Evolutionary conservation across 2,329 filamentous ascomycete species (phyloP).

Genomic region (Waltergamsia citrina): DNA sequence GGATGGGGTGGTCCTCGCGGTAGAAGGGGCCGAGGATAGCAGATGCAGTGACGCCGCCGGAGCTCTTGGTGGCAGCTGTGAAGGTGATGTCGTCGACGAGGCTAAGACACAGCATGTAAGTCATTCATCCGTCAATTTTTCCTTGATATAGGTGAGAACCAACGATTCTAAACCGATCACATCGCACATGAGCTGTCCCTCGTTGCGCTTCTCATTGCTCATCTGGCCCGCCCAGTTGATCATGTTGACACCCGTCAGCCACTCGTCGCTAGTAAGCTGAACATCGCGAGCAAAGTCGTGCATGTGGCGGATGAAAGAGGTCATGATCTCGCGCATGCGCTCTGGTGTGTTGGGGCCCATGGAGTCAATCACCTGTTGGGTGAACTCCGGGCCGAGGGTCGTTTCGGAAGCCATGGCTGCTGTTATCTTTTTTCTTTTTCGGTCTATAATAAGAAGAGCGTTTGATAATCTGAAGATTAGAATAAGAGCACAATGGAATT

Average conservation of each 20-base stretch:
- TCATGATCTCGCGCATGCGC: slow-evolving; percentile 58
- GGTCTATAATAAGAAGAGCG: too few relatives aligned
- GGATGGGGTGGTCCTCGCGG: slow-evolving; percentile 60
- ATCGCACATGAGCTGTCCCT: slow-evolving; percentile 64
- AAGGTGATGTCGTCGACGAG: slow-evolving; percentile 77
- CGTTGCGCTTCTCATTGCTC: slow-evolving; percentile 60
- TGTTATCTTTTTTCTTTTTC: too few relatives aligned
- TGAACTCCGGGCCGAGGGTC: slow-evolving; percentile 46
- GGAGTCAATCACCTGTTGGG: slow-evolving; percentile 60
- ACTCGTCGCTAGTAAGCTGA: slow-evolving; percentile 71
- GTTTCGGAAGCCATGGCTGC: slow-evolving; percentile 7
- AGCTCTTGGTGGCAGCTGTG: slow-evolving; percentile 36
- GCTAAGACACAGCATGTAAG: too few relatives aligned
- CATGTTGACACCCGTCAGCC: slow-evolving; percentile 57
- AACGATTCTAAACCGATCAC: slow-evolving; percentile 64
- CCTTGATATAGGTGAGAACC: slow-evolving; percentile 9
- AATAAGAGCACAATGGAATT: too few relatives aligned
- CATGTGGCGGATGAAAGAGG: slow-evolving; percentile 60
- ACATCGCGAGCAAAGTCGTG: slow-evolving; percentile 77
- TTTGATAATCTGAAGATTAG: too few relatives aligned
- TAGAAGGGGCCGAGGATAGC: slow-evolving; percentile 84
- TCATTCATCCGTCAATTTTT: background rate
- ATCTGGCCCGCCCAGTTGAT: slow-evolving; percentile 57
- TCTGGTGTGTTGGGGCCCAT: slow-evolving; percentile 65
- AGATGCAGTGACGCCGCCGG: slow-evolving; percentile 53